Evolutionary conservation across 306 rosid genomes (phyloP).

Genomic region (Oemleria cerasiformis): DNA sequence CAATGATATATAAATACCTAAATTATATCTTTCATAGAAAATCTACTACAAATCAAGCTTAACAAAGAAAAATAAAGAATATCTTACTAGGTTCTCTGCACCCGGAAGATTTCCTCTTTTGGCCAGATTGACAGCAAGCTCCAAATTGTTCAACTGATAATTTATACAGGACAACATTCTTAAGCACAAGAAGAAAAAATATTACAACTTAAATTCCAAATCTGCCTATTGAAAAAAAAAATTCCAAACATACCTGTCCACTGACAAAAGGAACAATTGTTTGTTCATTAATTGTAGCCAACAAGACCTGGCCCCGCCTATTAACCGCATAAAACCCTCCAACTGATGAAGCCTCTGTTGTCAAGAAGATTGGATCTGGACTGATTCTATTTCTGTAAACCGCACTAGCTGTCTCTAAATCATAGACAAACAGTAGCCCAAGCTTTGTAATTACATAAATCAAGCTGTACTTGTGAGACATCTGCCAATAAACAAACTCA

Average conservation of each 20-base stretch:
- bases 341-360: constrained; percentile 84
- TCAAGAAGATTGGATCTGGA: constrained; percentile 98
- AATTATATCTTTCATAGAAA: background rate
- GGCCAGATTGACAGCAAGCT: constrained; percentile 98
- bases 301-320: constrained; percentile 95
- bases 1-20: background rate
- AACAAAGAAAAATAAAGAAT: background rate
- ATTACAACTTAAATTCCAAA: constrained; percentile 13
- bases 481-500: constrained; percentile 46
- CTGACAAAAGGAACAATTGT: constrained; percentile 93
- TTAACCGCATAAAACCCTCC: constrained; percentile 97
- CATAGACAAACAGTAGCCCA: constrained; percentile 96
- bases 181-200: background rate
- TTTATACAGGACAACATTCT: constrained; percentile 17
- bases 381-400: constrained; percentile 98
- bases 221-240: constrained; percentile 1
- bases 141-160: constrained; percentile 86
- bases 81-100: constrained; percentile 89
- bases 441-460: constrained; percentile 98
- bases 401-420: constrained; percentile 96
- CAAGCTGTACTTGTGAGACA: constrained; percentile 91
- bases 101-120: constrained; percentile 99
- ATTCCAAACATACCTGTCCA: constrained; percentile 62
- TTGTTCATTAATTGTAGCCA: constrained; percentile 97
- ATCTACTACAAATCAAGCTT: background rate